Evolutionary conservation across 176 grass and related monocot genomes (phyloP), one percentile per base, ranked within the genome.

Genomic region (Cymbopogon citratus): DNA sequence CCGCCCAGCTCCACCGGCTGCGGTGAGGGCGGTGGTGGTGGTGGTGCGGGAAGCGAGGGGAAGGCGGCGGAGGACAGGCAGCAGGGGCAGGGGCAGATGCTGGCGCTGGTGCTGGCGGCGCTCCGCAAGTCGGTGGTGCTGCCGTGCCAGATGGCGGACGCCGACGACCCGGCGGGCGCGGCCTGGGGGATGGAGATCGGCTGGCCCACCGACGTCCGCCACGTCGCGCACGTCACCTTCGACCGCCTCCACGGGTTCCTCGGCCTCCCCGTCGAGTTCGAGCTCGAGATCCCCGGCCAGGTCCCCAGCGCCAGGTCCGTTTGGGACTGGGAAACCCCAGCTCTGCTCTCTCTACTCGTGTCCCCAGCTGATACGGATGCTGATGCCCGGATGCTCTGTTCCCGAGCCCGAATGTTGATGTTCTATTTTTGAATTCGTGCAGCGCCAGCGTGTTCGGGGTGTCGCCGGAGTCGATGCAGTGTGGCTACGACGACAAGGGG

Each of bases 141-240:
- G 23, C 82, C 91, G 28, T 94, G 91, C 78, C 85, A 80, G 74
- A 83, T 94, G 84, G 85, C 13, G 36, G 88, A 63, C 23, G 80
- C 49, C 34, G 84, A 80, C 25, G 81, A 83, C 54, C 67, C 43
- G 10, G 60, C 74, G 29, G 87, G 60, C 1, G 65, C 35, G 19
- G 57, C 39, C 7, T 84, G 88, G 77, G 86, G 85, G 6, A 87
- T 97, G 93, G 91, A 97, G 63, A 97, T 97, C 75, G 77, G 93
- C 23, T 97, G 91, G 91, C 93, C 93, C 19, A 97, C 95, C 0
- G 90, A 98, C 73, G 92, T 98, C 81, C 86, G 90, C 39, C 95
- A 98, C 78, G 92, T 98, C 76, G 92, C 90, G 14, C 95, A 98
- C 78, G 95, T 98, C 81, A 98, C 95, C 75, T 98, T 98, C 71